Evolutionary conservation across 2,329 filamentous ascomycete species (phyloP), one percentile per base, ranked within the genome.

Genomic region (Colletotrichum horii): DNA sequence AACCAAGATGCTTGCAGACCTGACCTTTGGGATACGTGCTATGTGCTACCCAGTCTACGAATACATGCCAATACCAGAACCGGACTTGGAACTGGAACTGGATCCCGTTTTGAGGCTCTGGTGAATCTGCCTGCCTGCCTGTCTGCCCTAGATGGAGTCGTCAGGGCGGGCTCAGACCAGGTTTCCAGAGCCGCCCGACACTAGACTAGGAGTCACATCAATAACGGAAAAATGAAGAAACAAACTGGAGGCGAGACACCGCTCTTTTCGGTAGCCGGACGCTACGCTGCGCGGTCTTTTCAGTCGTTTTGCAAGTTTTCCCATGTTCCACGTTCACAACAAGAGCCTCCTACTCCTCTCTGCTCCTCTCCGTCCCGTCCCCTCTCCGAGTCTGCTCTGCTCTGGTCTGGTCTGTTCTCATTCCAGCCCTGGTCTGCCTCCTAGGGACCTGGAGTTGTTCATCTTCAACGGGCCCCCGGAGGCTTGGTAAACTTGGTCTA

Each of bases 231-330:
- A 22, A 55, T 36, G 60, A 38, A 72, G 72, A 75, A 75, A 75
- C 68, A 72, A 75, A 75, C 56, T 43, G 73, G 64, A 68, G 64
- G 62, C 73, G 62, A 67, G 69, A 72, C 62, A 75, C 73, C 56
- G 62, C 73, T 72, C 55, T 58, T 72, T 68, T 72, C 38, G 73
- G 62, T 64, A 75, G 26, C 19, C 56, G 56, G 73, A 64, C 62
- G 24, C 30, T 55, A 62, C 67, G 56, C 67, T 34, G 38, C 48
- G n/a, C 36, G 61, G 61, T 24, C 48, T 61, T 75, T 22, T 55
- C 61, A 52, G 61, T 55, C 48, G 24, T 71, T 43, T 43, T 36
- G 28, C 69, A 69, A 56, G 24, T 66, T 43, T 43, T 36, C 61
- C 69, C 72, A 56, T 61, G 61, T 75, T 66, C 68, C 72, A 61